phyloP scores from a whole-genome alignment of 169 alveolate species.

The Cryptosporidium canis region DNA sequence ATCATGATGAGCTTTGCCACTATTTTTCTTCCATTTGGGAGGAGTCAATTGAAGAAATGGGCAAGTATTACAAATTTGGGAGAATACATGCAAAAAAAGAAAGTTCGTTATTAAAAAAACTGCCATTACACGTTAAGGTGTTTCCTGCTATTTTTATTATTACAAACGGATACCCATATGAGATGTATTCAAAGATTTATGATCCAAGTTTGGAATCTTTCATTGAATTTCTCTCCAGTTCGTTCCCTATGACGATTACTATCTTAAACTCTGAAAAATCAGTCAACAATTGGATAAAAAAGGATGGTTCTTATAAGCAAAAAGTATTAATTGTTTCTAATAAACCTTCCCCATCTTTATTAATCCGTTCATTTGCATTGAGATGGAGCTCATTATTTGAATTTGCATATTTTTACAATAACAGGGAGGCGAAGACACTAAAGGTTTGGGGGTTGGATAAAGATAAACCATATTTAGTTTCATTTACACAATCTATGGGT shows the following conservation, averaged over 20 bases:
- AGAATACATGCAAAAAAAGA: constrained; percentile 75
- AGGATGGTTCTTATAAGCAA: not conserved
- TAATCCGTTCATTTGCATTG: constrained; percentile 49
- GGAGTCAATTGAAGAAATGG: constrained; percentile 77
- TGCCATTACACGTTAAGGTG: constrained; percentile 77
- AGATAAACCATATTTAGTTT: constrained; percentile 5
- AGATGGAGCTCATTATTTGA: constrained; percentile 53
- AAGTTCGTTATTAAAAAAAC: constrained; percentile 73
- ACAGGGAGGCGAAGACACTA: not conserved
- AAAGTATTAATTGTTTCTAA: constrained; percentile 34
- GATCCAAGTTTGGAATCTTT: constrained; percentile 75
- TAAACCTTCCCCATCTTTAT: constrained; percentile 11
- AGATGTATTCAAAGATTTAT: constrained; percentile 75
- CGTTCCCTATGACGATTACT: constrained; percentile 71
- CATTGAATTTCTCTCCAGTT: constrained; percentile 59
- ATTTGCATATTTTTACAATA: constrained; percentile 14
- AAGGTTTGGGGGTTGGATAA: not conserved
- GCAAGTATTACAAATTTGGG: constrained; percentile 75
- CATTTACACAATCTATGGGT: not conserved
- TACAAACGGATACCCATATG: constrained; percentile 75
- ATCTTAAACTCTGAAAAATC: constrained; percentile 17
- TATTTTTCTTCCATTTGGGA: constrained; percentile 79
- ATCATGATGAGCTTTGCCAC: constrained; percentile 77
- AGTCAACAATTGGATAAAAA: not conserved
- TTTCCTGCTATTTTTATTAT: constrained; percentile 77